Evolutionary conservation across 495 filamentous ascomycete species (phyloP).

Genomic region (Podospora pseudoanserina): DNA sequence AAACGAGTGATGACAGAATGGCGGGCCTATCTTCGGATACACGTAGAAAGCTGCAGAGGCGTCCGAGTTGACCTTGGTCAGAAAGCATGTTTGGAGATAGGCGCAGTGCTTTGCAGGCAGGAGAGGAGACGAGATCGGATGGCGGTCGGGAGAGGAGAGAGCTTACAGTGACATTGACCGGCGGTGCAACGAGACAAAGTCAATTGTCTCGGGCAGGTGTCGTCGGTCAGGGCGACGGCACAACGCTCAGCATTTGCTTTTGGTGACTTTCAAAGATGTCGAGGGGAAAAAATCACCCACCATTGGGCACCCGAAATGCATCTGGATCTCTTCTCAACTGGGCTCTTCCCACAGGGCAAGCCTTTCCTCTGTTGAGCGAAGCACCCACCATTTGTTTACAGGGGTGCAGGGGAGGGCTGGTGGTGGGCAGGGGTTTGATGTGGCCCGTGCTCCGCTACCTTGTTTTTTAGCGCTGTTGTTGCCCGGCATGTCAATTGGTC

Average conservation of each 20-base stretch:
- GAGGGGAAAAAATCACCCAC: background rate
- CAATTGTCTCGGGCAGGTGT: slow-evolving; percentile 25
- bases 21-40: slow-evolving; percentile 1
- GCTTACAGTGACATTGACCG: slow-evolving; percentile 34
- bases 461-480: slow-evolving; percentile 9
- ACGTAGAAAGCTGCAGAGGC: slow-evolving; percentile 10
- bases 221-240: background rate
- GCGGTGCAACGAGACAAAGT: slow-evolving; percentile 25
- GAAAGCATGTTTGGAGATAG: background rate
- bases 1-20: slow-evolving; percentile 21
- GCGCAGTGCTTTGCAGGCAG: too few species aligned
- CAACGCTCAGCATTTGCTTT: background rate
- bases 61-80: slow-evolving; percentile 4
- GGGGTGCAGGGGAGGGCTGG: slow-evolving; percentile 8
- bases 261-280: background rate
- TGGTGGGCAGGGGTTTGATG: background rate
- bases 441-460: slow-evolving; percentile 12
- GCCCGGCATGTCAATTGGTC: slow-evolving; percentile 6
- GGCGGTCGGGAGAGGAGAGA: slow-evolving; percentile 1
- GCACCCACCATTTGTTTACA: slow-evolving; percentile 7
- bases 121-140: background rate
- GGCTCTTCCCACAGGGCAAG: background rate
- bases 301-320: background rate
- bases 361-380: slow-evolving; percentile 9
- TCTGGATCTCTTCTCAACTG: slow-evolving; percentile 1